These are phyloP conservation scores for Pulveroboletus ravenelii DNA, from an alignment of 768 basidiomycete genomes.

Conservation along the genomic window DNA sequence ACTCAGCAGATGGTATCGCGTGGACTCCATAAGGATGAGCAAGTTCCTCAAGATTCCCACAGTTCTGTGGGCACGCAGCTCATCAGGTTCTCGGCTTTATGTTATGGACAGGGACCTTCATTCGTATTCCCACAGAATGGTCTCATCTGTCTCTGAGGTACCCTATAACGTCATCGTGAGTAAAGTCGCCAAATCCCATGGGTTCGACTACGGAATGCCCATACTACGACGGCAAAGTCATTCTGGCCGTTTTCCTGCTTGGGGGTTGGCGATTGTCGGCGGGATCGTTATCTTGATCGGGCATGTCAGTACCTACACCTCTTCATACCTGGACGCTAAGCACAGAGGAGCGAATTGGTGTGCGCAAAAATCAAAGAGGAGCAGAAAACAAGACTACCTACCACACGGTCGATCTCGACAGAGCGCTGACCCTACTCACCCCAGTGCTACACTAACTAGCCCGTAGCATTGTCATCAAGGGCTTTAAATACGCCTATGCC, in stretches of 20 bases:
- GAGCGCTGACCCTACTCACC: not conserved
- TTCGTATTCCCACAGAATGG: conserved; percentile 42
- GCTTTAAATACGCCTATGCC: conserved; percentile 59
- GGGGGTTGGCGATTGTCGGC: conserved; percentile 55
- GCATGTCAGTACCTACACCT: too few species aligned
- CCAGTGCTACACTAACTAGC: conserved; percentile 37
- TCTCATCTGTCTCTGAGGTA: conserved; percentile 30
- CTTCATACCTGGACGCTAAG: too few species aligned
- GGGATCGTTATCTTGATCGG: conserved; percentile 40
- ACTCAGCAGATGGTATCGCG: not conserved
- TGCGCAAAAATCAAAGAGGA: conserved; percentile 47
- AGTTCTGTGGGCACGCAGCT: not conserved
- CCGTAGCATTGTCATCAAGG: conserved; percentile 53
- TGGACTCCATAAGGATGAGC: conserved; percentile 48
- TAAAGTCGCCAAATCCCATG: too few species aligned
- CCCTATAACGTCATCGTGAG: too few species aligned
- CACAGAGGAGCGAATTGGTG: too few species aligned
- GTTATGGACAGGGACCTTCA: conserved; percentile 43
- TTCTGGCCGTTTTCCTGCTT: conserved; percentile 56
- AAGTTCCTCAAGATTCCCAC: conserved; percentile 29
- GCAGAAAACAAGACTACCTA: conserved; percentile 52
- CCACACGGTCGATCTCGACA: conserved; percentile 26
- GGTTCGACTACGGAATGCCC: too few species aligned
- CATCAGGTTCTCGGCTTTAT: conserved; percentile 50
- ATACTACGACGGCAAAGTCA: conserved; percentile 34